Conservation (phyloP, 108 stramenopile species). For the Craspedostauros australis region DNA sequence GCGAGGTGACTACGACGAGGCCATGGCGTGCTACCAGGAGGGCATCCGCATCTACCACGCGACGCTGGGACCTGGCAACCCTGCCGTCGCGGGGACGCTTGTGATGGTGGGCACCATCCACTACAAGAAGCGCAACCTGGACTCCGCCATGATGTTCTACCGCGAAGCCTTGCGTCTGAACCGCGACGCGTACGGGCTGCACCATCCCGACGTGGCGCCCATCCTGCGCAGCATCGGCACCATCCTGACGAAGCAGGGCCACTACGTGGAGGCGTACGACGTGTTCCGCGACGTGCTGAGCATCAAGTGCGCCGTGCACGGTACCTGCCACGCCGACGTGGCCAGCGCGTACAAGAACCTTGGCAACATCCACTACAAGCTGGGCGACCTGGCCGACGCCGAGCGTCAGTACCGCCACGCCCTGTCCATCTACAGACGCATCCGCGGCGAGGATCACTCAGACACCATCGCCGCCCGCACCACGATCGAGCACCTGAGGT, state of each 20-base stretch:
- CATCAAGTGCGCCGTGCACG: conserved; percentile 60
- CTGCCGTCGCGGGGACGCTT: conserved; percentile 67
- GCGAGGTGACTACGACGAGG: conserved; percentile 47
- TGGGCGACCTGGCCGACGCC: conserved; percentile 65
- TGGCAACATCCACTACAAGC: conserved; percentile 82
- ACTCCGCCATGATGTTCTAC: conserved; percentile 75
- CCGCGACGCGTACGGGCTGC: conserved; percentile 67
- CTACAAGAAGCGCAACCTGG: conserved; percentile 67
- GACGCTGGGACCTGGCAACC: conserved; percentile 64
- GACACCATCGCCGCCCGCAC: conserved; percentile 49
- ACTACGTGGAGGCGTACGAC: conserved; percentile 59
- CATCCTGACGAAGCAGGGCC: conserved; percentile 64
- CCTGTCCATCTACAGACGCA: conserved; percentile 56
- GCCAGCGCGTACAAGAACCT: conserved; percentile 71
- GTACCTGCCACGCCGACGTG: conserved; percentile 65
- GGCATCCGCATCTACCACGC: conserved; percentile 71
- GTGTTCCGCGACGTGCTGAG: conserved; percentile 67
- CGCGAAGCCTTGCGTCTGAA: conserved; percentile 70
- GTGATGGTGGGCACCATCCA: conserved; percentile 77
- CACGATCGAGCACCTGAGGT: conserved; percentile 49
- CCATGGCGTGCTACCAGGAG: conserved; percentile 76
- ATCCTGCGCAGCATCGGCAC: conserved; percentile 75
- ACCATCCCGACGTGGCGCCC: conserved; percentile 82
- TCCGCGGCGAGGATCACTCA: conserved; percentile 54
- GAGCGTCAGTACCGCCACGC: conserved; percentile 72